These are phyloP conservation scores for Yamadazyma friedrichii DNA, from an alignment of 1,139 yeast genomes.

Conservation along the genomic window DNA sequence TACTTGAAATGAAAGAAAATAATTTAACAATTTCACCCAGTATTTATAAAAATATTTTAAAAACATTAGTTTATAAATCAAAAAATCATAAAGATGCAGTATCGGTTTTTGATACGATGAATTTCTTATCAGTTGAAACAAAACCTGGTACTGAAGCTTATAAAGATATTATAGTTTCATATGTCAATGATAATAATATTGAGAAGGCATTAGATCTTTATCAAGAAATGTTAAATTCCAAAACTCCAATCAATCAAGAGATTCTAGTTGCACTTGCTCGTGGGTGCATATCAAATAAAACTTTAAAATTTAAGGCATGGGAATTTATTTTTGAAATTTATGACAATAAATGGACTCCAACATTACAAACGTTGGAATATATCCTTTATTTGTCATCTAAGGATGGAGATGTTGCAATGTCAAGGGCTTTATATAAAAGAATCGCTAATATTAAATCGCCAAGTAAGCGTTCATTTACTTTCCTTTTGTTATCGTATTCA, in stretches of 20 bases:
- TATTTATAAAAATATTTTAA: slow-evolving; percentile 63
- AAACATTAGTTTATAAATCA: slow-evolving; percentile 59
- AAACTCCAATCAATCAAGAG: slow-evolving; percentile 34
- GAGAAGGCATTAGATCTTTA: slow-evolving; percentile 77
- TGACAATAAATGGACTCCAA: slow-evolving; percentile 48
- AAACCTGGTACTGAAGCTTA: slow-evolving; percentile 70
- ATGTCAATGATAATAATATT: slow-evolving; percentile 58
- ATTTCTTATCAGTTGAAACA: slow-evolving; percentile 63
- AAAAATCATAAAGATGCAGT: slow-evolving; percentile 61
- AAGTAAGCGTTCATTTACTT: slow-evolving; percentile 45
- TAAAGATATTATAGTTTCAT: slow-evolving; percentile 66
- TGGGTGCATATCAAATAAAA: slow-evolving; percentile 62
- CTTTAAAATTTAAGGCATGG: slow-evolving; percentile 67
- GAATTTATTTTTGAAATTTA: slow-evolving; percentile 68
- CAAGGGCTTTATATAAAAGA: slow-evolving; percentile 69
- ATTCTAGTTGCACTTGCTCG: slow-evolving; percentile 67
- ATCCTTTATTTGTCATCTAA: slow-evolving; percentile 73
- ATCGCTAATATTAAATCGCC: slow-evolving; percentile 45
- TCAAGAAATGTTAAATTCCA: slow-evolving; percentile 56
- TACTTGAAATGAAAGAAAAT: slow-evolving; percentile 49
- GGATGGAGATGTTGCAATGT: slow-evolving; percentile 75
- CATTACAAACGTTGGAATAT: slow-evolving; percentile 55
- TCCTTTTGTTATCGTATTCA: slow-evolving; percentile 57
- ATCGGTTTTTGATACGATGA: slow-evolving; percentile 80
- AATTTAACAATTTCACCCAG: slow-evolving; percentile 55